A percentile compares a stretch with the other conserved stretches of the same genome.
phyloP scores from a whole-genome alignment of 331 rosid genomes.

The Quercus phellos region DNA sequence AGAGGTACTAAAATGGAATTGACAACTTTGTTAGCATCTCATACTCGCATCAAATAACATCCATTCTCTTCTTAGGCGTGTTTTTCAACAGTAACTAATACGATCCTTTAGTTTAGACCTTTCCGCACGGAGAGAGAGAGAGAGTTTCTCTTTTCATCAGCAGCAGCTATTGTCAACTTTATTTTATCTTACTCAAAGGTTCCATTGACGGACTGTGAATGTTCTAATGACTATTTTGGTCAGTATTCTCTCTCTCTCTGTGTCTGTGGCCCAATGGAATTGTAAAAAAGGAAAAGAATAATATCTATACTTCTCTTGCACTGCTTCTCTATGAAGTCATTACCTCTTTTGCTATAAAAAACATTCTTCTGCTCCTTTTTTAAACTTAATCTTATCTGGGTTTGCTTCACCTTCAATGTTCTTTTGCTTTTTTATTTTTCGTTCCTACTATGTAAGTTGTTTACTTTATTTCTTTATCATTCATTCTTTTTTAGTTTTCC shows the following conservation, averaged over 20 bases:
- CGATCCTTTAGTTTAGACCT: neutral
- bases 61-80: neutral
- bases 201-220: neutral
- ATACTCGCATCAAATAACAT: neutral
- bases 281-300: neutral
- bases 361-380: slow-evolving; percentile 10
- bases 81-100: neutral
- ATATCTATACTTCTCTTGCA: slow-evolving; percentile 8
- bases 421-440: neutral
- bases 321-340: slow-evolving; percentile 17
- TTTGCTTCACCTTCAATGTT: slow-evolving; percentile 11
- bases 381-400: slow-evolving; percentile 1
- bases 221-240: slow-evolving; percentile 20
- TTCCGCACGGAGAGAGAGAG: neutral
- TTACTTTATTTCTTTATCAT: neutral
- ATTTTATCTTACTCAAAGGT: neutral
- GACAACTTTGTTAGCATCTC: neutral
- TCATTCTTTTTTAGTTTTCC: neutral
- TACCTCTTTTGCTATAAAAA: slow-evolving; percentile 1
- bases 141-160: neutral
- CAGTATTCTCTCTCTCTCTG: neutral
- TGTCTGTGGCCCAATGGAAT: neutral
- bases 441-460: slow-evolving; percentile 10
- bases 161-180: neutral
- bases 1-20: too few relatives aligned